Conservation (phyloP, 169 alveolate genomes). For the Cystoisospora suis region DNA sequence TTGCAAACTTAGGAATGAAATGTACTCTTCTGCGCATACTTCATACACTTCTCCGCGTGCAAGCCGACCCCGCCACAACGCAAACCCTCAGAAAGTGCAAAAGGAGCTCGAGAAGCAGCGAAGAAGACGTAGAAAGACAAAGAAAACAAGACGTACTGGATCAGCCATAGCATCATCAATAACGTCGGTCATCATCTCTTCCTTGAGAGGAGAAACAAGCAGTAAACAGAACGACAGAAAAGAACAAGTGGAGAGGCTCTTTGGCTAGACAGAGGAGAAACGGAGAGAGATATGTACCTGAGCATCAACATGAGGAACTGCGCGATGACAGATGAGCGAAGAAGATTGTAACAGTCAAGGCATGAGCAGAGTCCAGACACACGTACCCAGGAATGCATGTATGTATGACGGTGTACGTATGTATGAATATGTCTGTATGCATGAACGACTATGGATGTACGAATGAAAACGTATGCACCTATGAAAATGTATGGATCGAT, state of each 20-base stretch:
- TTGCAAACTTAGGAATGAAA: not conserved
- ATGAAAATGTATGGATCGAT: too few species aligned
- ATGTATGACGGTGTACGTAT: too few species aligned
- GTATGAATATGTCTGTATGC: too few species aligned
- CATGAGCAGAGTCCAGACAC: too few species aligned
- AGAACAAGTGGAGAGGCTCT: not conserved
- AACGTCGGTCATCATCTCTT: constrained; percentile 36
- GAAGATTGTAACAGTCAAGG: too few species aligned
- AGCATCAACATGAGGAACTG: too few species aligned
- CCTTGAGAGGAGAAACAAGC: not conserved
- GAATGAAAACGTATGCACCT: too few species aligned
- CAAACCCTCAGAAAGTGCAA: not conserved
- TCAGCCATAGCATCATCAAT: constrained; percentile 11
- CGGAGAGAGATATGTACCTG: too few species aligned
- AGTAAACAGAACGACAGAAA: not conserved
- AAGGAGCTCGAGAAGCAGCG: not conserved
- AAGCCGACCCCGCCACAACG: not conserved
- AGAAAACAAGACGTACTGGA: not conserved
- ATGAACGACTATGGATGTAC: too few species aligned
- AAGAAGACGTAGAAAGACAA: not conserved
- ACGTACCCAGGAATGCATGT: too few species aligned
- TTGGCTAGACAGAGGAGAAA: not conserved
- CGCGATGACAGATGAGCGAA: too few species aligned
- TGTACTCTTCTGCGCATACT: not conserved
- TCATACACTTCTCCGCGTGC: not conserved